Evolutionary conservation across 2,329 filamentous ascomycete genomes (phyloP), one percentile per base, ranked within the genome.

Genomic region (Sporothrix humicola): DNA sequence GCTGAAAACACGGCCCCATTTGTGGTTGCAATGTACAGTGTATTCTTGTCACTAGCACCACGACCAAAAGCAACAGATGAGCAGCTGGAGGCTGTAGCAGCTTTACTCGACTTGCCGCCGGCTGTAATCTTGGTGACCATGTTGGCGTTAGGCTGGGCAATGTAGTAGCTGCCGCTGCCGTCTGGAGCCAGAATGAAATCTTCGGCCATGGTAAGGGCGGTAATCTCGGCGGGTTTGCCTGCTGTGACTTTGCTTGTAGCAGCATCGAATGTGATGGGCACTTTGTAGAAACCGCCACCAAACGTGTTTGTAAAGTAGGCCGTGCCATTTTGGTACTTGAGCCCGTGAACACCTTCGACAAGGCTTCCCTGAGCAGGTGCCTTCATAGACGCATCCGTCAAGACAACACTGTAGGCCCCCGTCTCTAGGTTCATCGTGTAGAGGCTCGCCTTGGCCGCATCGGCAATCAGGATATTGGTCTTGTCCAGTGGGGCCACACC

Each of bases 231-330:
- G 4, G 73, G 73, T 9, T 50, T 59, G 12, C 23, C 20, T 4
- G 56, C 8, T 0, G 56, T 37, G 2, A 37, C 56, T 37, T 59
- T 50, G n/a, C 72, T 59, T 2, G 69, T 44, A 1, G 69, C 63
- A 3, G 23, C n/a, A 3, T 69, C 73, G 0, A 61, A 17, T 12
- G 70, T 26, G 7, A 74, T 54, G 3, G 52, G 4, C 23, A 72
- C 61, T 37, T 74, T 74, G 58, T 63, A 74, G 61, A 71, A 72
- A 12, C 48, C 72, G 31, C 72, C 59, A 44, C 65, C 54, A 20
- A 75, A 52, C 50, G 56, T 81, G 76, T 81, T 81, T 31, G 80
- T 81, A 77, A 79, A 81, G 78, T 79, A 81, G 6, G 80, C 75
- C 10, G 73, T 75, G 17, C 77, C 77, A 74, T 79, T 76, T 13